A percentile compares a stretch with the other conserved stretches of the same genome.
These are phyloP conservation scores for Globisporangium alternatum DNA, from an alignment of 352 stramenopile species.

Conservation along the genomic window DNA sequence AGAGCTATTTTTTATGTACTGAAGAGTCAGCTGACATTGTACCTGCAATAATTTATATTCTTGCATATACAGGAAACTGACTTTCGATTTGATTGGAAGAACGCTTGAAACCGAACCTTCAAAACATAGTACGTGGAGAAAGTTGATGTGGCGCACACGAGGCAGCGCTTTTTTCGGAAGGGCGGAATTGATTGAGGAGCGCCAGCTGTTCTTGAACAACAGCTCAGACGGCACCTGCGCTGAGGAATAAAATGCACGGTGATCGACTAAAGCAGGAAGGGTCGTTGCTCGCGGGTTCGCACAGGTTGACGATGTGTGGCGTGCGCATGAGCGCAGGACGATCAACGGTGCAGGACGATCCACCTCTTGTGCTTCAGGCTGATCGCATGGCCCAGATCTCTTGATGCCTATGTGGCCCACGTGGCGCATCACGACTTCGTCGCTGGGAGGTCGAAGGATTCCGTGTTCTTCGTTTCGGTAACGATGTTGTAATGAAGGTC, in stretches of 20 bases:
- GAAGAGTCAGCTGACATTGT: constrained; percentile 1
- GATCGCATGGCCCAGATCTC: too few relatives aligned
- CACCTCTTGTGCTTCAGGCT: too few relatives aligned
- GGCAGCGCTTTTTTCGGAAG: background rate
- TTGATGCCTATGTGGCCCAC: too few relatives aligned
- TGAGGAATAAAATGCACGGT: background rate
- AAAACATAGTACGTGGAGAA: background rate
- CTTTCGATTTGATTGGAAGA: background rate
- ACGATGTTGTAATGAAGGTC: too few relatives aligned
- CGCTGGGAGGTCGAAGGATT: too few relatives aligned
- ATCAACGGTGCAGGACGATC: too few relatives aligned
- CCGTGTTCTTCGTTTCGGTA: too few relatives aligned
- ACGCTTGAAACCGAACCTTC: background rate
- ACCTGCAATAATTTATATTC: background rate
- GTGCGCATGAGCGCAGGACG: background rate
- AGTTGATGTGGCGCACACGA: background rate
- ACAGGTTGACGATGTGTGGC: background rate
- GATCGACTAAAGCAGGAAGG: background rate
- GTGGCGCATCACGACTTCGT: too few relatives aligned
- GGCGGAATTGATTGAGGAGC: constrained; percentile 5
- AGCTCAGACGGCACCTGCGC: background rate
- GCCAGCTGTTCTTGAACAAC: constrained; percentile 5
- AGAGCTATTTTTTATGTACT: constrained; percentile 5
- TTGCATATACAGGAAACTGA: background rate
- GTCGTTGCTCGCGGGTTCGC: background rate